Base-by-base conservation (phyloP, 257 asterid species). In the Nicotiana otophora region DNA sequence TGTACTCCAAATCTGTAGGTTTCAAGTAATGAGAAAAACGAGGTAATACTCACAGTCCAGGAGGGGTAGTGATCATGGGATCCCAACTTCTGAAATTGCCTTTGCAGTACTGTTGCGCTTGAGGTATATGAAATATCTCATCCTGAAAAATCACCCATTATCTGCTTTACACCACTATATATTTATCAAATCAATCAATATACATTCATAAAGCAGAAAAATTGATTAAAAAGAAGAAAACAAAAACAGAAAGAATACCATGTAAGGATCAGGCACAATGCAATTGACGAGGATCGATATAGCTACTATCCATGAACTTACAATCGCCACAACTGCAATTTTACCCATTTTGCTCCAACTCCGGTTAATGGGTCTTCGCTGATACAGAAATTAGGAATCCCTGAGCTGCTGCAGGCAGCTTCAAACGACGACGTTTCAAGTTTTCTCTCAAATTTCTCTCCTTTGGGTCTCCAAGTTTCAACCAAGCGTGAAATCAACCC, bases 51-150 rank as follows among this genome's bases (percentile, higher is more conserved):
- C 75, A 96, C 99, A 96, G 70, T 78, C 98, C 99, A 88, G 98
- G 98, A 58, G 98, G 99, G 61, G 99, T 94, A 70, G 99, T 96
- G 91, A 96, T 96, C 98, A 92, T 94, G 66, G 98, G 98, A 90
- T 96, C 97, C 99, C 99, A 96, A 30, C 92, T 94, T 76, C 86
- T 86, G 88, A 96, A 96, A 88, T 92, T 90, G 79, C 94, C 97
- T 33, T 87, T 86, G 91, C 98, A 96, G 84, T 93, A 96, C 86
- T 89, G 89, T 78, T 93, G 95, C 33, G 92, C 97, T 84, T 94
- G 98, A 42, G 97, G 98, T 14, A 94, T 88, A 81, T 96, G 99
- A 86, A 94, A 96, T 84, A 96, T 94, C 90, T 96, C 99, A 82
- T 96, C 99, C 99, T 96, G 89, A 88, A 87, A 82, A 77, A 81